A percentile compares a stretch with the other conserved stretches of the same genome.
phyloP scores from a whole-genome alignment of 345 rosid species.

The Nephelium lappaceum region DNA sequence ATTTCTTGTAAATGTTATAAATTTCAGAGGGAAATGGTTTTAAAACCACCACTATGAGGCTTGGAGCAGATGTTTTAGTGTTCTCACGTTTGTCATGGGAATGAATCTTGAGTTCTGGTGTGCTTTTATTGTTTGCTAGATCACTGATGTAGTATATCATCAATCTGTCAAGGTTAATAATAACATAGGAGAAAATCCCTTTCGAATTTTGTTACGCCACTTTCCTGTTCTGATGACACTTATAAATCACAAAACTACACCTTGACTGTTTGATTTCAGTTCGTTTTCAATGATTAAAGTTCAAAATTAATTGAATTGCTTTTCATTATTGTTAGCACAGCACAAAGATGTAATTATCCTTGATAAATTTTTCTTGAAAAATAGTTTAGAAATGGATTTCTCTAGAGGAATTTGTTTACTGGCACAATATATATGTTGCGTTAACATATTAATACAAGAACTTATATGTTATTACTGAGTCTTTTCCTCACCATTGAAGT shows the following conservation, averaged over 20 bases:
- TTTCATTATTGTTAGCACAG: constrained; percentile 34
- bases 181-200: not conserved
- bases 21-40: constrained; percentile 82
- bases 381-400: no score
- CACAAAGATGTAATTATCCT: constrained; percentile 35
- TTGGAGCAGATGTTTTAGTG: constrained; percentile 87
- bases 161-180: not conserved
- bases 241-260: no score
- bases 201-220: no score
- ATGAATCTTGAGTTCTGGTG: constrained; percentile 7
- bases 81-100: constrained; percentile 56
- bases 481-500: no score
- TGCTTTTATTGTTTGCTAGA: not conserved
- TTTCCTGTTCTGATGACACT: no score
- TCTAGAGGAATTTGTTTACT: no score
- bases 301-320: constrained; percentile 8
- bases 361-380: no score
- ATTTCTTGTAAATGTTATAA: not conserved
- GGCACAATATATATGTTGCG: no score
- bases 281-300: not conserved
- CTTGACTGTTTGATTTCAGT: not conserved
- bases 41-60: constrained; percentile 87
- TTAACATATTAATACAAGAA: no score
- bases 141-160: not conserved
- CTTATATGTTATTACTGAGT: no score